Conservation (phyloP, 2,329 filamentous ascomycete species). For the Calycina herbarum region DNA sequence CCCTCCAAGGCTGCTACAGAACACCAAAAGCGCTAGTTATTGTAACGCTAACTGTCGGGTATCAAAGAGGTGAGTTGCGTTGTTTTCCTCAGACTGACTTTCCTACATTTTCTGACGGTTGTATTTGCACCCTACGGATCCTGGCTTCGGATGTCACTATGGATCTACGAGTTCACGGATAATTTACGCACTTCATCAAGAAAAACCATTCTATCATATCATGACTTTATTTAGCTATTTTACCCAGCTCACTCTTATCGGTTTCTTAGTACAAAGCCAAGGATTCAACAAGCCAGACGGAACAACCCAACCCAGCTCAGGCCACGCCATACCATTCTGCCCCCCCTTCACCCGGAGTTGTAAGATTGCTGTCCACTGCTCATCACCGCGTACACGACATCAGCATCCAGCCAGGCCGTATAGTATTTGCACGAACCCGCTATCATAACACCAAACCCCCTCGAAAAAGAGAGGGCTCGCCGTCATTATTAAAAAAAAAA, state of each 20-base stretch:
- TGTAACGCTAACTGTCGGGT: no score
- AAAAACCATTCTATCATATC: slow-evolving; percentile 9
- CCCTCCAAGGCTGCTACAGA: neutral
- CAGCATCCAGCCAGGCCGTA: slow-evolving; percentile 8
- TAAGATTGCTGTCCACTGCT: neutral
- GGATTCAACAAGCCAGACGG: neutral
- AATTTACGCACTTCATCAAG: neutral
- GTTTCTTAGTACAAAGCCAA: neutral
- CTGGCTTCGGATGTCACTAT: no score
- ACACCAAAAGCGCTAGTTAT: neutral
- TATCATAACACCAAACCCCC: slow-evolving; percentile 9
- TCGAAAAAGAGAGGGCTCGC: slow-evolving; percentile 7
- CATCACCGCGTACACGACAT: slow-evolving; percentile 18
- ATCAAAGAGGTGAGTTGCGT: no score
- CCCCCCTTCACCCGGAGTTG: neutral
- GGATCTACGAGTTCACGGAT: neutral
- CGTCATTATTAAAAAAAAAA: slow-evolving; percentile 30
- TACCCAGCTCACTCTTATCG: neutral
- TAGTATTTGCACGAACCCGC: slow-evolving; percentile 6
- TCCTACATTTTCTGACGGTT: no score
- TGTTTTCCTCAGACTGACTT: no score
- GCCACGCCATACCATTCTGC: neutral
- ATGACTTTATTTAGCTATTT: slow-evolving; percentile 18
- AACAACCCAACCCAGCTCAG: neutral
- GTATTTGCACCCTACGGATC: no score